Evolutionary conservation across 768 basidiomycete species (phyloP).

Genomic region (Punctularia strigosozonata): DNA sequence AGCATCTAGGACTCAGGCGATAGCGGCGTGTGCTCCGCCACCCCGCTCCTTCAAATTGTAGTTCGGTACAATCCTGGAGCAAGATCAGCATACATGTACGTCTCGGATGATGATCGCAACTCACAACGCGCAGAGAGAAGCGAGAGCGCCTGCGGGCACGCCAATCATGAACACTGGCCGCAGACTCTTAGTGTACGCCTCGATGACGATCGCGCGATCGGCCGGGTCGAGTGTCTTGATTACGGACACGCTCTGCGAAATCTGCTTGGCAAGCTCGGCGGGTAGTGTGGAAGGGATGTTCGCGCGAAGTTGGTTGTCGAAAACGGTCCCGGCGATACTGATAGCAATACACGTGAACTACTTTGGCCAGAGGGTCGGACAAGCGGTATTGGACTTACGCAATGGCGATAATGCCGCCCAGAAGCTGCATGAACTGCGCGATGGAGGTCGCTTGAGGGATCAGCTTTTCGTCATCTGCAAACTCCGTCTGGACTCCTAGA

Average conservation of each 20-base stretch:
- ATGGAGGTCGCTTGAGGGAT: slow-evolving; percentile 15
- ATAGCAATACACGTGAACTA: background rate
- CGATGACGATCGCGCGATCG: background rate
- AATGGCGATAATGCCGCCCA: background rate
- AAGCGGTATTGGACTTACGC: background rate
- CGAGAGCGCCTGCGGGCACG: background rate
- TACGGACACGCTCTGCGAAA: background rate
- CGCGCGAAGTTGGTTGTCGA: background rate
- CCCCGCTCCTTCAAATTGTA: too few species aligned
- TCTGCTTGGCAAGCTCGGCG: background rate
- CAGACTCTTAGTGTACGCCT: background rate
- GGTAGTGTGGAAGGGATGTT: background rate
- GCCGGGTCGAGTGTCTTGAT: background rate
- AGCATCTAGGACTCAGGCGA: too few species aligned
- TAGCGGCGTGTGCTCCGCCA: too few species aligned
- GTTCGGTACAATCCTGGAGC: too few species aligned
- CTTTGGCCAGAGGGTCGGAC: background rate
- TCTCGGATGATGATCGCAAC: too few species aligned
- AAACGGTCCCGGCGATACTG: background rate
- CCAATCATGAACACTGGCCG: background rate
- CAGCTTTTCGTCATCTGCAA: slow-evolving; percentile 9
- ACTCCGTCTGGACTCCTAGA: slow-evolving; percentile 10
- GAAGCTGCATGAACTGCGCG: slow-evolving; percentile 7
- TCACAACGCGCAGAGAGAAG: background rate
- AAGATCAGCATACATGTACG: too few species aligned